Base-by-base conservation (phyloP, 1,284 basidiomycete species). In the Apiotrichum domesticum region DNA sequence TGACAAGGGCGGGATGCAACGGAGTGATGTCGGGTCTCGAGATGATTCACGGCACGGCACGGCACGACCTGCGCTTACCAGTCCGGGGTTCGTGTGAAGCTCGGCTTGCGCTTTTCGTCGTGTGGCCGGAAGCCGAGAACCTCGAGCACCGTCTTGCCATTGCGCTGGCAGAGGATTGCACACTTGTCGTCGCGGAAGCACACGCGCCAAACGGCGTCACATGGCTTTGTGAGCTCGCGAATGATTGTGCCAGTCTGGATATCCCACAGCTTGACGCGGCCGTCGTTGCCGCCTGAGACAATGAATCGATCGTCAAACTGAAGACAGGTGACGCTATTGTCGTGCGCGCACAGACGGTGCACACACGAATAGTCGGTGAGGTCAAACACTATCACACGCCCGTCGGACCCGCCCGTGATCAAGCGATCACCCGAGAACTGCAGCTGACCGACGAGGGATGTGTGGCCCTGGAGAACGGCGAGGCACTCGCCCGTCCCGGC, bases 361-460 rank as follows among this genome's bases (percentile, higher is more conserved):
- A 70, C 67, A 51, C 79, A 80, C 41, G 80, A 77, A 62, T 79
- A 79, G 45, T 83, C 83, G 37, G 78, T 73, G 21, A 96, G 81
- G 47, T 86, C 84, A 76, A 93, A 97, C 35, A 90, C 87, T 70
- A 98, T 91, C 41, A 98, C 88, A 0, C 91, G 85, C 1, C 95
- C 95, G 69, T 97, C 94, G 1, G 92, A 92, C 15, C 91, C 93
- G 48, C 92, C 94, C 0, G 93, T 96, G 45, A 87, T 87, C 55
- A 98, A 84, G 34, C 87, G 79, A 63, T 79, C 80, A 54, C 82
- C 82, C 3, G 84, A 84, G 49, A 98, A 82, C 72, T 96, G 93
- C 32, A 98, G 80, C 71, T 95, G 90, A 62, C 93, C 95, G 8
- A 98, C 92, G 52, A 98, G 86, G 3, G 90, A 88, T 0, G 92